These are phyloP conservation scores for Leishmania lainsoni DNA, from an alignment of 208 protist genomes.

Conservation along the genomic window DNA sequence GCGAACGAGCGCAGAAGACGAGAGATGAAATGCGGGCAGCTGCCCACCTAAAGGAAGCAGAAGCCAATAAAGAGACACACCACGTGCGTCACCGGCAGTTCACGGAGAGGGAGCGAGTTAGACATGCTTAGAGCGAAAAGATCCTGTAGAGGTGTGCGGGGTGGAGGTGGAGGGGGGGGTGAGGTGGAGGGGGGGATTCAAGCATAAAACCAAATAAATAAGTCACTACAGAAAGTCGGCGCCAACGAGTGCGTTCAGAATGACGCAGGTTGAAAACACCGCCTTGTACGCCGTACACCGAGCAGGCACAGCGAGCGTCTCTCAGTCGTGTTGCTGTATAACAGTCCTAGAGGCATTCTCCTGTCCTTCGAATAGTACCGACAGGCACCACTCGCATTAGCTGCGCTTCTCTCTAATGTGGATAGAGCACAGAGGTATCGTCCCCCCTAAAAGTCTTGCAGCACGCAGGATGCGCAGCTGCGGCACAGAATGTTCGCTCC, in stretches of 20 bases:
- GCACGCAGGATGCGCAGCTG: background rate
- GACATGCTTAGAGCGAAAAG: background rate
- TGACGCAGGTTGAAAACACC: background rate
- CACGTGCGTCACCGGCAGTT: background rate
- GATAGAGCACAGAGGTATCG: background rate
- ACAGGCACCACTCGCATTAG: background rate
- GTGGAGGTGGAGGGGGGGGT: background rate
- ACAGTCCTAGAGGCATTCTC: background rate
- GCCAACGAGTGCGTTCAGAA: background rate
- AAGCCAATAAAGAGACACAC: background rate
- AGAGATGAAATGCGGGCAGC: background rate
- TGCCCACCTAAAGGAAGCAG: background rate
- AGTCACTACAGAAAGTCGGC: background rate
- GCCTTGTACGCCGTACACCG: background rate
- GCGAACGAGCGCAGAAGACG: background rate
- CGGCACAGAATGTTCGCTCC: background rate
- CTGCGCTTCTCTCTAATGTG: background rate
- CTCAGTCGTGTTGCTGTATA: background rate
- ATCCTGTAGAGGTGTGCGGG: background rate
- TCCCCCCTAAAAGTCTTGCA: background rate
- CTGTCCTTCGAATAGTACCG: background rate
- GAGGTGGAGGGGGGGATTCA: too few relatives aligned
- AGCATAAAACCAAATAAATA: background rate
- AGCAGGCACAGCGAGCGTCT: background rate
- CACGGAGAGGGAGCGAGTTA: background rate